A percentile compares a stretch with the other conserved stretches of the same genome.
These are phyloP conservation scores for Whalleya microplaca DNA, from an alignment of 2,329 filamentous ascomycete genomes.

Conservation along the genomic window DNA sequence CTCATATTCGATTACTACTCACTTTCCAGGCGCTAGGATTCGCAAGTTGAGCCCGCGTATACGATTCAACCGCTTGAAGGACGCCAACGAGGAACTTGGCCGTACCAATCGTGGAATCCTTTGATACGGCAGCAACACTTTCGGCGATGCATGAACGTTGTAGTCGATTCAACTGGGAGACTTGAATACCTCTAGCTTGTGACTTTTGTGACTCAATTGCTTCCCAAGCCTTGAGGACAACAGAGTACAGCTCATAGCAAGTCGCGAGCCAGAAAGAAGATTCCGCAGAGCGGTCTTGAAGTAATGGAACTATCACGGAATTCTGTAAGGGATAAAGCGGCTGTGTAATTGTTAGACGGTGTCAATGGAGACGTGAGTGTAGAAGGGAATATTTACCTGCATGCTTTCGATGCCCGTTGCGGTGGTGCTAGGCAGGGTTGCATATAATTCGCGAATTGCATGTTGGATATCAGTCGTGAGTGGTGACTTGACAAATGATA, in stretches of 20 bases:
- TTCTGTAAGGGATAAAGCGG: conserved; percentile 65
- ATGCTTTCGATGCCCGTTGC: conserved; percentile 41
- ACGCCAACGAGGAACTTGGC: conserved; percentile 53
- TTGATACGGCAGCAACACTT: conserved; percentile 58
- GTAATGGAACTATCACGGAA: conserved; percentile 51
- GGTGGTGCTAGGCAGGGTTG: conserved; percentile 34
- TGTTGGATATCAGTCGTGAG: conserved; percentile 38
- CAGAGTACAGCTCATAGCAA: conserved; percentile 55
- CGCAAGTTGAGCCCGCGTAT: conserved; percentile 42
- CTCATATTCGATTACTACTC: conserved; percentile 11
- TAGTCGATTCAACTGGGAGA: conserved; percentile 61
- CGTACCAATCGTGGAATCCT: conserved; percentile 63
- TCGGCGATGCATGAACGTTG: conserved; percentile 62
- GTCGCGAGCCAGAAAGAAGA: conserved; percentile 53
- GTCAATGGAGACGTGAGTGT: conserved; percentile 16
- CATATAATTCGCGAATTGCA: conserved; percentile 43
- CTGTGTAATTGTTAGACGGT: conserved; percentile 51
- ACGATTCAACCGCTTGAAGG: conserved; percentile 47
- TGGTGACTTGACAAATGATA: conserved; percentile 34
- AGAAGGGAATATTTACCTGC: conserved; percentile 47
- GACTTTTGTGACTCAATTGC: conserved; percentile 46
- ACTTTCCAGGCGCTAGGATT: conserved; percentile 39
- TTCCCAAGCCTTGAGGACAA: conserved; percentile 47
- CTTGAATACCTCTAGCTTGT: conserved; percentile 49
- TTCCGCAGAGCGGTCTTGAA: conserved; percentile 42